phyloP scores from a whole-genome alignment of 1,284 basidiomycete genomes.

The Taiwanofungus camphoratus region DNA sequence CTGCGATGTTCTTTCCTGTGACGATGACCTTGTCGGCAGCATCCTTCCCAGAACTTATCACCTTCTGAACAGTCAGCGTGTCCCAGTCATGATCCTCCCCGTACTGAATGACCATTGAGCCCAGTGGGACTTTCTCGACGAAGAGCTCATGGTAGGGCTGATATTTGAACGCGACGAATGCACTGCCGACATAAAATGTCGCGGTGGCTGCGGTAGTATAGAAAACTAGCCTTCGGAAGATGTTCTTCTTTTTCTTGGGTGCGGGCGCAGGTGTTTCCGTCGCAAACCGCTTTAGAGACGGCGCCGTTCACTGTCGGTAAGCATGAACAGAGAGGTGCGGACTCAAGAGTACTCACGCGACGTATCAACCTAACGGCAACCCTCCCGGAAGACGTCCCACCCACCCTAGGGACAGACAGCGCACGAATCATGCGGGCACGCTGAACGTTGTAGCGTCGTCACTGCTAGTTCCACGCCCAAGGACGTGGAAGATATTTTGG shows the following conservation, averaged over 20 bases:
- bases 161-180: conserved; percentile 69
- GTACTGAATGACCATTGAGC: conserved; percentile 71
- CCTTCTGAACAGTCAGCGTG: conserved; percentile 54
- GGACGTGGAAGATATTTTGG: not conserved
- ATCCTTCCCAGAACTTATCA: conserved; percentile 50
- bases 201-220: conserved; percentile 59
- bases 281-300: conserved; percentile 43
- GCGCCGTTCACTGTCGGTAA: conserved; percentile 7
- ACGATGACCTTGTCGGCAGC: conserved; percentile 49
- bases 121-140: conserved; percentile 73
- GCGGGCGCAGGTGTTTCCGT: conserved; percentile 41
- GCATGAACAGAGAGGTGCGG: conserved; percentile 7
- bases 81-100: conserved; percentile 80
- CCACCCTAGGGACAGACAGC: conserved; percentile 47
- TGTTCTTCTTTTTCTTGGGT: conserved; percentile 46
- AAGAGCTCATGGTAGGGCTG: conserved; percentile 79
- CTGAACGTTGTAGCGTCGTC: conserved; percentile 18
- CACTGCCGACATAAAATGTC: conserved; percentile 77
- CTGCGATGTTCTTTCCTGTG: conserved; percentile 45
- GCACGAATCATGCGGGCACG: conserved; percentile 51
- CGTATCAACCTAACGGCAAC: conserved; percentile 42
- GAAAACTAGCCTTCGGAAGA: conserved; percentile 50
- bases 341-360: conserved; percentile 38
- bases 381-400: conserved; percentile 40
- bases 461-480: conserved; percentile 11